Evolutionary conservation across 148 eudicot species (phyloP).

Genomic region (Salicornia ramosissima): DNA sequence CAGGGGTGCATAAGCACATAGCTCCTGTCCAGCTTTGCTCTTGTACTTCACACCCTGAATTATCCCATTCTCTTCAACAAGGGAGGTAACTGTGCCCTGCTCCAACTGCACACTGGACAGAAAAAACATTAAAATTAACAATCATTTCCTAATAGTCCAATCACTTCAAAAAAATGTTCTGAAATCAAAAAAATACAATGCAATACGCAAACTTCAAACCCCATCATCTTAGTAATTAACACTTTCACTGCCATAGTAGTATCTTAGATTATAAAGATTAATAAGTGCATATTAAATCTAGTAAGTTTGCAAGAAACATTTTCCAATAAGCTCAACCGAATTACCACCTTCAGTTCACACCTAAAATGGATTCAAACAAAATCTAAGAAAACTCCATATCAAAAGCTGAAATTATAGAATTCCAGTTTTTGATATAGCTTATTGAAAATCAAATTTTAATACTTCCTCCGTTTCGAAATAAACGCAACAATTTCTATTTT

Average conservation of each 20-base stretch:
- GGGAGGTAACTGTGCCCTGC: conserved; percentile 82
- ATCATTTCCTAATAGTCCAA: not conserved
- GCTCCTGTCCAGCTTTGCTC: conserved; percentile 60
- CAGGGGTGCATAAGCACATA: conserved; percentile 64
- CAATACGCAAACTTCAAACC: not conserved
- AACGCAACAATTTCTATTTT: no score
- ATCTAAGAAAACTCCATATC: no score
- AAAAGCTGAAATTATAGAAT: no score
- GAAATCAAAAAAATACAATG: not conserved
- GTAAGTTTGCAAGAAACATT: not conserved
- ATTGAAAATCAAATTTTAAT: no score
- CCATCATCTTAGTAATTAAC: not conserved
- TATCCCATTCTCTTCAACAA: conserved; percentile 70
- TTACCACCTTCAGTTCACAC: no score
- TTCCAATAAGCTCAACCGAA: not conserved
- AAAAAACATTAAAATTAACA: conserved; percentile 3
- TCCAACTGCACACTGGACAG: conserved; percentile 62
- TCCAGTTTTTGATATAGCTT: no score
- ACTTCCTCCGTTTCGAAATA: no score
- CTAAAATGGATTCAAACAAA: no score
- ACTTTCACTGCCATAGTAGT: not conserved
- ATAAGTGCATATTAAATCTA: not conserved
- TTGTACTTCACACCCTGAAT: conserved; percentile 76
- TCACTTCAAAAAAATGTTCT: not conserved
- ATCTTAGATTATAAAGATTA: not conserved